Base-by-base conservation (phyloP, 2,329 filamentous ascomycete genomes). In the Aspergillus arachidicola region DNA sequence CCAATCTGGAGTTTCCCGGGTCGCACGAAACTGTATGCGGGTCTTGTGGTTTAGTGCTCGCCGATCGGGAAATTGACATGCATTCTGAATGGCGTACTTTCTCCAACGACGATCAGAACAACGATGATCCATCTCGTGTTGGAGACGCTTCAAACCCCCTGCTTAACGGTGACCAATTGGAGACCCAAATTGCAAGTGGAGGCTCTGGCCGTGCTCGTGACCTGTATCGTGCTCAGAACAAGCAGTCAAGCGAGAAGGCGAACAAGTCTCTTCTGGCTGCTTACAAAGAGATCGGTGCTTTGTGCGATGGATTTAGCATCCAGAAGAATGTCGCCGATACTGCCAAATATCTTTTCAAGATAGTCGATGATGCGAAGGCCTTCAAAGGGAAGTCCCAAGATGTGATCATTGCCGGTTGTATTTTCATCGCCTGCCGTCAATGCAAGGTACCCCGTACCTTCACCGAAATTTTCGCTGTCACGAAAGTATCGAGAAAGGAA, bases 81-180 rank as follows among this genome's bases (percentile, higher is more conserved):
- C 91, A 96, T 66, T 97, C 93, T 55, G 95, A 99, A 82, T 99
- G 95, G 95, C 92, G 95, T 76, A 99, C 95, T 0, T 99, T 99
- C 81, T 93, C 94, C 75, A 98, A 98, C 76, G 95, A 99, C 75
- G 96, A 99, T 76, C 93, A 97, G 78, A 93, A 92, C 73, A 94
- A 92, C 74, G 96, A 98, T 72, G 95, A 99, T 70, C 95, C 96
- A 5, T 97, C 93, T 63, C 95, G 95, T 93, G 94, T 99, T 68
- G 95, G 95, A 82, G 95, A 98, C 71, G 92, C 91, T 6, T 90
- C 91, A 64, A 97, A 98, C 75, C 90, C 92, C 59, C 88, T 99
- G 50, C 86, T 97, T 62, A 93, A 96, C 73, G 94, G 93, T 61
- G 91, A 93, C 68, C 93, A 97, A 80, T 88, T 97, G 53, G 89